Percentiles rank a stretch among this genome's conserved stretches.
Evolutionary conservation across 352 stramenopile species (phyloP).

Genomic region (Pythium chondricola): DNA sequence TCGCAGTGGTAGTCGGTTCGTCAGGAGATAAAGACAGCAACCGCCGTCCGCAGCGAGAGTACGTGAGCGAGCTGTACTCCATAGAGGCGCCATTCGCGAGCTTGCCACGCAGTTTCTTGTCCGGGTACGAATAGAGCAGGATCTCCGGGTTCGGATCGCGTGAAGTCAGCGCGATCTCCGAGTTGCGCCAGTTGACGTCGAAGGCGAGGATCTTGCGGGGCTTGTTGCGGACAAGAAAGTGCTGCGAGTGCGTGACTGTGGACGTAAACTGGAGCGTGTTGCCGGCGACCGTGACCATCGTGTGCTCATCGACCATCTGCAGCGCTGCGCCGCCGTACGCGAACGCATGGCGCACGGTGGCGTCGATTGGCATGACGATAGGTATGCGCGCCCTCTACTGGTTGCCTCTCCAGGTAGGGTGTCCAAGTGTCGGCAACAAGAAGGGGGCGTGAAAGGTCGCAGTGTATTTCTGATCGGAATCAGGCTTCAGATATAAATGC

Average conservation of each 20-base stretch:
- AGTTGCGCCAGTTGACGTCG: slow-evolving; percentile 52
- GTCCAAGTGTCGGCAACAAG: no score
- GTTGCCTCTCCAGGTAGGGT: no score
- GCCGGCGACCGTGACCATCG: slow-evolving; percentile 47
- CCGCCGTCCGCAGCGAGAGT: slow-evolving; percentile 57
- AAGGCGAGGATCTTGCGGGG: slow-evolving; percentile 55
- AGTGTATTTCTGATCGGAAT: no score
- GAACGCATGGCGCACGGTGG: slow-evolving; percentile 56
- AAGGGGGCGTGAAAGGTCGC: no score
- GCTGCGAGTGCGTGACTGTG: slow-evolving; percentile 46
- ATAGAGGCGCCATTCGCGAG: slow-evolving; percentile 31
- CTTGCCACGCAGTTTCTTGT: slow-evolving; percentile 67
- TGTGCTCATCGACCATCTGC: slow-evolving; percentile 67
- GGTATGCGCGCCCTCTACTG: background rate
- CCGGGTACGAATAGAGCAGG: slow-evolving; percentile 60
- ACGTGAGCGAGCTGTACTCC: slow-evolving; percentile 63
- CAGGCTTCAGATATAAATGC: no score
- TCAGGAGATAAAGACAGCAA: slow-evolving; percentile 33
- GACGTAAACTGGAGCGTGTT: slow-evolving; percentile 71
- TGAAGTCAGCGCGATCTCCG: slow-evolving; percentile 45
- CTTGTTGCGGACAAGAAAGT: slow-evolving; percentile 51
- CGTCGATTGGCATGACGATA: slow-evolving; percentile 41
- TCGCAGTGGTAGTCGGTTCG: slow-evolving; percentile 2
- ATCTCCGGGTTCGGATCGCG: slow-evolving; percentile 53
- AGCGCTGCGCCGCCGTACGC: slow-evolving; percentile 46